phyloP scores from a whole-genome alignment of 768 basidiomycete genomes.

The Pleurotus tuber-regium region DNA sequence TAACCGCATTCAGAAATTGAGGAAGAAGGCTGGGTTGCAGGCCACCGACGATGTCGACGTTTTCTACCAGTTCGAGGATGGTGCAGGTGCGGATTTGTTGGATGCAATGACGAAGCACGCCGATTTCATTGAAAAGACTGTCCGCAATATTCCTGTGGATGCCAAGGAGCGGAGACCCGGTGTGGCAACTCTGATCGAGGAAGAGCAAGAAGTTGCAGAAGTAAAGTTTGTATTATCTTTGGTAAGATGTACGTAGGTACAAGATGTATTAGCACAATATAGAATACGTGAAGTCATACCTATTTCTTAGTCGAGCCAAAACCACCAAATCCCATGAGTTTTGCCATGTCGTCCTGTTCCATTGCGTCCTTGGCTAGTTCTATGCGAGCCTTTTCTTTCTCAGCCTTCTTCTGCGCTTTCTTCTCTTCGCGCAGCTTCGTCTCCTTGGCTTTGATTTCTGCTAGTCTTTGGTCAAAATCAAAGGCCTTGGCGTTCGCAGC shows the following conservation, averaged over 20 bases:
- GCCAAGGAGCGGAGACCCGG: slow-evolving; percentile 49
- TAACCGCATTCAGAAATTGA: slow-evolving; percentile 90
- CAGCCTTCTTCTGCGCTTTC: slow-evolving; percentile 78
- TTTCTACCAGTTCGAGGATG: slow-evolving; percentile 78
- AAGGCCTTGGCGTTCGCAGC: slow-evolving; percentile 84
- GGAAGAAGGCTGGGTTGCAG: slow-evolving; percentile 94
- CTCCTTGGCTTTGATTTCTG: slow-evolving; percentile 78
- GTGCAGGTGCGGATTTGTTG: slow-evolving; percentile 59
- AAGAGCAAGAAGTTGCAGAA: slow-evolving; percentile 85
- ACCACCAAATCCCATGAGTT: slow-evolving; percentile 89
- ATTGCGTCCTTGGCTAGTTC: slow-evolving; percentile 57
- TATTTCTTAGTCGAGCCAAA: slow-evolving; percentile 87
- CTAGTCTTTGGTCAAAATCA: slow-evolving; percentile 89
- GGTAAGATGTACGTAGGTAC: slow-evolving; percentile 37
- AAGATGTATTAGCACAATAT: slow-evolving; percentile 26
- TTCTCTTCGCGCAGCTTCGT: slow-evolving; percentile 62
- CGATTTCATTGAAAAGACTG: slow-evolving; percentile 70
- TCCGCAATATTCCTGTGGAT: slow-evolving; percentile 68
- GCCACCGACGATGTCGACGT: slow-evolving; percentile 92
- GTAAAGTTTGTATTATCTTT: slow-evolving; percentile 73
- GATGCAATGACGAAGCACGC: slow-evolving; percentile 63
- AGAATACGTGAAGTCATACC: slow-evolving; percentile 27
- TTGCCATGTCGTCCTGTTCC: slow-evolving; percentile 66
- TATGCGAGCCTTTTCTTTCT: slow-evolving; percentile 68
- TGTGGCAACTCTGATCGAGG: slow-evolving; percentile 63